Conservation (phyloP, 2,329 filamentous ascomycete genomes). For the Escovopsis sp. region DNA sequence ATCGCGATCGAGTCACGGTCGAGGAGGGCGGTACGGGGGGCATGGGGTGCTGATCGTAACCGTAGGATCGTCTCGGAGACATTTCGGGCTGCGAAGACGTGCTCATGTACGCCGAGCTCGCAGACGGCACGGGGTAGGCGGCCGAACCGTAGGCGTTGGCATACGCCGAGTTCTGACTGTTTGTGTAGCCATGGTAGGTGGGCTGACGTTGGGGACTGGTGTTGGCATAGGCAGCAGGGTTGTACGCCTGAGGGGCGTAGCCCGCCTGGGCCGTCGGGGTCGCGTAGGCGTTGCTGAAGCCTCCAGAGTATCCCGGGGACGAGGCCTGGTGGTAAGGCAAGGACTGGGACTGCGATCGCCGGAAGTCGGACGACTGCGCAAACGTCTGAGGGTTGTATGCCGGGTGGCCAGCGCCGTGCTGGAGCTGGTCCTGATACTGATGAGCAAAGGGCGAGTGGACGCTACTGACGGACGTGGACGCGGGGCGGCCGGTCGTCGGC, state of each 20-base stretch:
- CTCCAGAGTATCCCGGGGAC: constrained; percentile 22
- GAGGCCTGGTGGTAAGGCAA: constrained; percentile 31
- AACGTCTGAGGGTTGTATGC: constrained; percentile 61
- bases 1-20: constrained; percentile 11
- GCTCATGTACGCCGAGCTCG: constrained; percentile 19
- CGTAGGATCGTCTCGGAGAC: constrained; percentile 16
- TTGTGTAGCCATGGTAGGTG: constrained; percentile 32
- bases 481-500: constrained; percentile 14
- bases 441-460: constrained; percentile 37
- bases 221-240: constrained; percentile 42
- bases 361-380: constrained; percentile 18
- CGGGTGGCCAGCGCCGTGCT: constrained; percentile 27
- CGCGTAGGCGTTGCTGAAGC: constrained; percentile 20
- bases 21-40: constrained; percentile 20
- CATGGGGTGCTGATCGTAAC: constrained; percentile 25
- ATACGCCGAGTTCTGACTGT: constrained; percentile 22
- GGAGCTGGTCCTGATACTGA: constrained; percentile 31
- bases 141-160: constrained; percentile 25
- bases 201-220: constrained; percentile 34
- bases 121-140: constrained; percentile 20
- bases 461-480: constrained; percentile 29
- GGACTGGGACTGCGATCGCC: constrained; percentile 35
- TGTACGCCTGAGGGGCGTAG: constrained; percentile 40
- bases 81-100: constrained; percentile 7
- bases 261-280: constrained; percentile 20